Evolutionary conservation across 169 alveolate species (phyloP), one percentile per base, ranked within the genome.

Genomic region (Plasmodium berghei): DNA sequence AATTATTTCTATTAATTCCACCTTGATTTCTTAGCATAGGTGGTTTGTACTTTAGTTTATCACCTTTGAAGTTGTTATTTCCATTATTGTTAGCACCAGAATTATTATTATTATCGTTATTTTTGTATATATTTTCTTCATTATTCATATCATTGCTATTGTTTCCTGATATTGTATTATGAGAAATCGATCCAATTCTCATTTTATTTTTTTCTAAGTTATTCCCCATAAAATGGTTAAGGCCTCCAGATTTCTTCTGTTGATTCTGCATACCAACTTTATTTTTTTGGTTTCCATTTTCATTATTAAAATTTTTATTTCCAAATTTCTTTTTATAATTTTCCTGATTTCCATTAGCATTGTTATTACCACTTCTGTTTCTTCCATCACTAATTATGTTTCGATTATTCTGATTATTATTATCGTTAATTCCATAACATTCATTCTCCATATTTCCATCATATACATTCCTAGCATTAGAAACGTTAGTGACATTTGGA

Each of bases 11-110:
- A 24, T 75, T 75, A 3, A 55, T 46, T 34, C 48, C 64, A 3
- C 56, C 56, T 55, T 75, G 89, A 22, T 75, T 75, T 49, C 89
- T 63, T 14, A 75, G 72, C 89, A 75, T 75, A 20, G 89, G 89
- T 1, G 89, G 89, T 34, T 75, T 75, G 49, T 75, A 75, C 52
- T 74, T 75, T 26, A 74, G 89, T 45, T 75, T 75, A 40, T 75
- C 89, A 45, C 24, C 22, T 69, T 18, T 34, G 46, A 34, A 34
- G 8, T 34, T 34, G 54, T 55, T 56, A 26, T 59, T 34, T 40
- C 16, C 46, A 66, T n/a, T 64, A 34, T 42, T 66, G 6, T 54
- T 56, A 58, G 26, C 56, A 20, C 42, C 59, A 14, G 9, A 12
- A 18, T 73, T 58, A 5, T 62, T 62, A 5, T 62, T 62, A 24